Evolutionary conservation across 1,284 basidiomycete species (phyloP).

Genomic region (Sanguinoderma infundibulare): DNA sequence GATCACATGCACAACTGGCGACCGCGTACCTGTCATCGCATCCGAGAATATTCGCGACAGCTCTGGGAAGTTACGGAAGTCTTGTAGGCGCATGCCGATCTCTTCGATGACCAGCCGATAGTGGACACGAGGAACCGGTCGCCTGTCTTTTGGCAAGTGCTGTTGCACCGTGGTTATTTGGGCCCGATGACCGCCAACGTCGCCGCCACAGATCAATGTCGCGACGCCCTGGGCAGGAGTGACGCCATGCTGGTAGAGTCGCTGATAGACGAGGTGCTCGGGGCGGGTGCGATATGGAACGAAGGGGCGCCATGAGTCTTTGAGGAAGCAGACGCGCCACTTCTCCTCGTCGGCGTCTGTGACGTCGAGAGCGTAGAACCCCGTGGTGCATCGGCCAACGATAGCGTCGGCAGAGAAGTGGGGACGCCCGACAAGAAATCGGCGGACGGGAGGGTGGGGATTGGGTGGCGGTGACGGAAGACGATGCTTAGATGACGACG

Average conservation of each 20-base stretch:
- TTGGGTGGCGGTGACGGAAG: not conserved
- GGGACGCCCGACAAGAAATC: slow-evolving; percentile 7
- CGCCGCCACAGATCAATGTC: slow-evolving; percentile 10
- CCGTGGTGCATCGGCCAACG: slow-evolving; percentile 5
- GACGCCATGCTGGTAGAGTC: not conserved
- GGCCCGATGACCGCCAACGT: slow-evolving; percentile 5
- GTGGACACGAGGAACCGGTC: slow-evolving; percentile 3
- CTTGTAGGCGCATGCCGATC: not conserved
- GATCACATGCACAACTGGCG: too few relatives aligned
- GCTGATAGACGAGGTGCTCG: slow-evolving; percentile 9
- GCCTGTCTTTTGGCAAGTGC: not conserved
- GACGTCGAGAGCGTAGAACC: not conserved
- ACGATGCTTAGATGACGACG: not conserved
- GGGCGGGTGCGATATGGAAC: slow-evolving; percentile 5
- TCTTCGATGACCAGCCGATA: slow-evolving; percentile 8
- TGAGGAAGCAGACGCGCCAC: slow-evolving; percentile 3
- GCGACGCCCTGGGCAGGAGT: not conserved
- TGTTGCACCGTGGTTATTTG: slow-evolving; percentile 6
- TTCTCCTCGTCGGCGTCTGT: not conserved
- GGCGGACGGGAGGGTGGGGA: not conserved
- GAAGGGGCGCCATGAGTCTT: slow-evolving; percentile 14
- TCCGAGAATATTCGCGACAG: not conserved
- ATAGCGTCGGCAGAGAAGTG: slow-evolving; percentile 1
- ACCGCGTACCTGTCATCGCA: not conserved
- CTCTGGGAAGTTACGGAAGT: slow-evolving; percentile 1